Evolutionary conservation across 495 filamentous ascomycete species (phyloP), one percentile per base, ranked within the genome.

Genomic region (Beverwykella pulmonaria): DNA sequence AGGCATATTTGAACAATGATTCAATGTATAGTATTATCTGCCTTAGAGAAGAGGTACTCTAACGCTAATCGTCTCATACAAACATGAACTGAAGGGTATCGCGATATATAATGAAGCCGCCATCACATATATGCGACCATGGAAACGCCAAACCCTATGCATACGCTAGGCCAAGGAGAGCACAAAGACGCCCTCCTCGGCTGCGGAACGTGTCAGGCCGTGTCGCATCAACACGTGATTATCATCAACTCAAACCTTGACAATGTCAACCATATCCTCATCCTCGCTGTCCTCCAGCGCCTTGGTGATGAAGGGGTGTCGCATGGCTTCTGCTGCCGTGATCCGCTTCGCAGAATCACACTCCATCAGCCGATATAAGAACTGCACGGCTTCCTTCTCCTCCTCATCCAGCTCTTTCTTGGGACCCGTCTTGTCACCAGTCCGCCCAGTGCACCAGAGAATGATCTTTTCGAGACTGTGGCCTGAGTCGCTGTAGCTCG

Each of bases 381-480:
- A 92, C 47, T 82, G 79, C 1, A 90, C 78, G 5, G 88, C 89
- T 44, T 84, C 75, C 70, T 82, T 82, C 75, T 92, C 89, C 8
- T 88, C 87, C 0, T 77, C 74, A 0, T 79, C 76, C 29, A 92
- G 68, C 59, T 79, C 73, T 47, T 78, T 78, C 64, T 66, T 68
- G 8, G 34, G 26, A 29, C 75, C 77, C 54, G 1, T 77, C 76
- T 75, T 56, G 47, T 78, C 62, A 63, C 83, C 81, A 47, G 79
- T 85, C 4, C 82, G 87, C 2, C 84, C 92, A 44, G 92, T 76
- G 63, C 75, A 92, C 94, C 94, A 98, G 58, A 97, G 82, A 59
- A 98, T 86, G 64, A 98, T 91, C 77, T 95, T 93, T 79, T 97
- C 91, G 63, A 96, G 85, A 12, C 84, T 87, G 72, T 94, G 93